A percentile compares a stretch with the other conserved stretches of the same genome.
phyloP scores from a whole-genome alignment of 2,329 filamentous ascomycete genomes.

The Aspergillus terreus region DNA sequence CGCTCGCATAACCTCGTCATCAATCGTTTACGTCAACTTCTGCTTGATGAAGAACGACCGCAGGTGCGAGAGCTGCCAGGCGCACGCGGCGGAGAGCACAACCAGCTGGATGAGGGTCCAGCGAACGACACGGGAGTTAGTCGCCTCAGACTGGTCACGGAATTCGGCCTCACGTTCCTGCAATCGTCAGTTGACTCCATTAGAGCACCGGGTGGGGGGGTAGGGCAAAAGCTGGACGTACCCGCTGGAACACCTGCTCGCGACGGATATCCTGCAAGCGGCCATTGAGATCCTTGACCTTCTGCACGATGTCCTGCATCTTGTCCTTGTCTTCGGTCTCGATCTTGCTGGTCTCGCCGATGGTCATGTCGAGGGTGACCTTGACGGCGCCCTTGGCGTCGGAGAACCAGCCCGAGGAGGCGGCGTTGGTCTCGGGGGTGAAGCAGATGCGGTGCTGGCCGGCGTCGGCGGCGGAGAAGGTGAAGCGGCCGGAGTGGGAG shows the following conservation, averaged over 20 bases:
- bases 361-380: slow-evolving; percentile 82
- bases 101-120: slow-evolving; percentile 91
- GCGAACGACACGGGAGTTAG: slow-evolving; percentile 84
- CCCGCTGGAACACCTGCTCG: slow-evolving; percentile 95
- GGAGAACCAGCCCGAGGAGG: slow-evolving; percentile 68
- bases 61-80: slow-evolving; percentile 95
- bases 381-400: slow-evolving; percentile 72
- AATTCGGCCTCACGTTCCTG: slow-evolving; percentile 97
- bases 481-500: slow-evolving; percentile 74
- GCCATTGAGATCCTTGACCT: slow-evolving; percentile 84
- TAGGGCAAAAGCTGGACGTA: slow-evolving; percentile 41
- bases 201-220: not conserved
- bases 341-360: slow-evolving; percentile 91
- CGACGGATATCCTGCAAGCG: slow-evolving; percentile 82
- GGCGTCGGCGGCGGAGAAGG: slow-evolving; percentile 90
- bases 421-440: slow-evolving; percentile 71
- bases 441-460: slow-evolving; percentile 97
- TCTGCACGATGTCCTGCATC: slow-evolving; percentile 81
- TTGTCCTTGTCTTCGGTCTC: slow-evolving; percentile 92
- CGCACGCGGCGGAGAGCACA: slow-evolving; percentile 81
- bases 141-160: slow-evolving; percentile 92
- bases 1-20: not conserved
- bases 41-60: slow-evolving; percentile 99
- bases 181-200: not conserved
- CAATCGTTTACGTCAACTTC: slow-evolving; percentile 74